A percentile compares a stretch with the other conserved stretches of the same genome.
These are phyloP conservation scores for Lichenothelia convexa DNA, from an alignment of 495 filamentous ascomycete species.

Conservation along the genomic window DNA sequence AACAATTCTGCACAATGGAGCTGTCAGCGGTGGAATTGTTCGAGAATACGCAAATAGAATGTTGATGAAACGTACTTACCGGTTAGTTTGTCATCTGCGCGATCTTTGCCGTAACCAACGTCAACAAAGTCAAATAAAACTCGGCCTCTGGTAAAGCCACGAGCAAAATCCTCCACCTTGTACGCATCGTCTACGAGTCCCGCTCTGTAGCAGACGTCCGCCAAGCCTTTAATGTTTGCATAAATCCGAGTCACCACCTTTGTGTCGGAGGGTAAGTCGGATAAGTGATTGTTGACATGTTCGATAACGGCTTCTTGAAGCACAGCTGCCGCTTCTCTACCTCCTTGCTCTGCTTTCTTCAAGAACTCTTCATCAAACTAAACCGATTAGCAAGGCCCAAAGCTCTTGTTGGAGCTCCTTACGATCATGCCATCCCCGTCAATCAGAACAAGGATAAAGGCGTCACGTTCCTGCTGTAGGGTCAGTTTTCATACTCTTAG, in stretches of 20 bases:
- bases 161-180: constrained; percentile 46
- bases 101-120: constrained; percentile 49
- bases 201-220: constrained; percentile 36
- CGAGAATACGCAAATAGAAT: too few relatives aligned
- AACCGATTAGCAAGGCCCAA: not conserved
- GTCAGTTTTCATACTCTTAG: constrained; percentile 4
- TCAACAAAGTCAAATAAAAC: constrained; percentile 60
- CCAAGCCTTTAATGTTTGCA: constrained; percentile 47
- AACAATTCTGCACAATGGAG: constrained; percentile 39
- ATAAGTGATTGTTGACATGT: constrained; percentile 28
- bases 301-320: constrained; percentile 35
- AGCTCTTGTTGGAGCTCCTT: constrained; percentile 23
- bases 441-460: constrained; percentile 56
- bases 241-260: constrained; percentile 53
- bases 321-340: constrained; percentile 46
- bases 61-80: too few relatives aligned
- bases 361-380: constrained; percentile 51
- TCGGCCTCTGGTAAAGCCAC: constrained; percentile 58
- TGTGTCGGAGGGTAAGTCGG: constrained; percentile 29
- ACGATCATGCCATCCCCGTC: constrained; percentile 64
- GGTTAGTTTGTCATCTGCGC: constrained; percentile 54
- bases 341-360: constrained; percentile 46
- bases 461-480: constrained; percentile 43
- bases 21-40: too few relatives aligned
- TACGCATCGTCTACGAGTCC: constrained; percentile 35